phyloP scores from a whole-genome alignment of 2,329 filamentous ascomycete species.

The Arthrobotrys entomopaga region DNA sequence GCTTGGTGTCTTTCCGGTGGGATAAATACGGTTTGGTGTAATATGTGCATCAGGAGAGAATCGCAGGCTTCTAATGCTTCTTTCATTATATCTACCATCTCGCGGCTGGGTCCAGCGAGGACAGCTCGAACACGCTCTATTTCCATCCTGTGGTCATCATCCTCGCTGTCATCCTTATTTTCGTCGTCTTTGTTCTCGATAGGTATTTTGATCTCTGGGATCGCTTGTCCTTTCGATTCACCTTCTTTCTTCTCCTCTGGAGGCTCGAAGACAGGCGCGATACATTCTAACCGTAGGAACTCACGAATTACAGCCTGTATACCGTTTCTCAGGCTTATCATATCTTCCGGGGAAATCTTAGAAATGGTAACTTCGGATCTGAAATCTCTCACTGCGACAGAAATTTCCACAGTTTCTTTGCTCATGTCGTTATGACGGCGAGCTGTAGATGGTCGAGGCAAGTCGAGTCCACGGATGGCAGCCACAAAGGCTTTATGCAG shows the following conservation, averaged over 20 bases:
- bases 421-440: slow-evolving; percentile 64
- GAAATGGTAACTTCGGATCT: slow-evolving; percentile 69
- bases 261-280: slow-evolving; percentile 65
- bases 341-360: slow-evolving; percentile 66
- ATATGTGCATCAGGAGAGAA: slow-evolving; percentile 68
- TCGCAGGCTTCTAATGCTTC: slow-evolving; percentile 65
- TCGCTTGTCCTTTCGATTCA: slow-evolving; percentile 13
- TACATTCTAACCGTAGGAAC: slow-evolving; percentile 67
- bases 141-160: slow-evolving; percentile 50
- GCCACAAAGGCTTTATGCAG: slow-evolving; percentile 57
- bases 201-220: slow-evolving; percentile 38
- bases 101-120: slow-evolving; percentile 65
- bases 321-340: slow-evolving; percentile 67
- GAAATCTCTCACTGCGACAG: slow-evolving; percentile 69
- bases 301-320: slow-evolving; percentile 69
- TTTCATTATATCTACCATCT: slow-evolving; percentile 66
- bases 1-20: slow-evolving; percentile 24
- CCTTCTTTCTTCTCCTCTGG: slow-evolving; percentile 21
- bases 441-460: slow-evolving; percentile 61
- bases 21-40: slow-evolving; percentile 38
- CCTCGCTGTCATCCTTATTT: slow-evolving; percentile 39
- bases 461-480: slow-evolving; percentile 61
- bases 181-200: slow-evolving; percentile 24
- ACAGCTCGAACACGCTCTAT: slow-evolving; percentile 58
- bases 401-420: slow-evolving; percentile 68